Conservation (phyloP, 129 eudicot genomes). For the Flaveria sonorensis region DNA sequence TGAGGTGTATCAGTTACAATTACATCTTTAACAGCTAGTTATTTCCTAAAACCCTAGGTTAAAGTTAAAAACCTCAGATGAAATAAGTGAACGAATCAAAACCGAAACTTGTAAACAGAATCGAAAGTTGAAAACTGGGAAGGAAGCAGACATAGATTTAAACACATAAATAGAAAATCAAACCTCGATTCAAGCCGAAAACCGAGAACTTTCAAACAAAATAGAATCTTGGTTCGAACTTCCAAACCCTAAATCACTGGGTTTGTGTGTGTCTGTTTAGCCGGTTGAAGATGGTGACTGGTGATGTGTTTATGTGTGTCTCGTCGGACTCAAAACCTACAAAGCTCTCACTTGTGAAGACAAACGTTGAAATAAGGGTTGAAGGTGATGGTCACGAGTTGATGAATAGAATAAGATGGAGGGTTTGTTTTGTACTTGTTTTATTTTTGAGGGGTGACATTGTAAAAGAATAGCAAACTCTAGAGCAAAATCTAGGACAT, state of each 20-base stretch:
- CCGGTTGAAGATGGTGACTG: slow-evolving; percentile 5
- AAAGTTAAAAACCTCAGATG: slow-evolving; percentile 29
- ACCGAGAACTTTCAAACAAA: neutral
- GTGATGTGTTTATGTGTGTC: neutral
- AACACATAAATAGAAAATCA: neutral
- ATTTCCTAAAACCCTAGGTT: slow-evolving; percentile 34
- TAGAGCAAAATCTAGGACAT: too few species aligned
- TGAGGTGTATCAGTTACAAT: neutral
- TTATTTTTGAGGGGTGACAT: too few species aligned
- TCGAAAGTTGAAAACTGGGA: neutral
- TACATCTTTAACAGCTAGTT: neutral
- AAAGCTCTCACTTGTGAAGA: neutral
- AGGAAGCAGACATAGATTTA: neutral
- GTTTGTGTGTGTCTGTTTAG: neutral
- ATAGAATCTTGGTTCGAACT: neutral
- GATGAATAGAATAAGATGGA: neutral
- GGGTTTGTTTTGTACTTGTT: neutral
- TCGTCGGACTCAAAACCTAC: neutral
- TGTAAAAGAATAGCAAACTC: too few species aligned
- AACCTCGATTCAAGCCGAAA: slow-evolving; percentile 5
- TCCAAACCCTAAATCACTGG: slow-evolving; percentile 4
- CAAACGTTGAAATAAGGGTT: neutral
- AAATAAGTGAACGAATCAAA: neutral
- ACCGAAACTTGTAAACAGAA: neutral
- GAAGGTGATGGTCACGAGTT: neutral